Evolutionary conservation across 2,329 filamentous ascomycete species (phyloP), one percentile per base, ranked within the genome.

Genomic region (Aspergillus sp.): DNA sequence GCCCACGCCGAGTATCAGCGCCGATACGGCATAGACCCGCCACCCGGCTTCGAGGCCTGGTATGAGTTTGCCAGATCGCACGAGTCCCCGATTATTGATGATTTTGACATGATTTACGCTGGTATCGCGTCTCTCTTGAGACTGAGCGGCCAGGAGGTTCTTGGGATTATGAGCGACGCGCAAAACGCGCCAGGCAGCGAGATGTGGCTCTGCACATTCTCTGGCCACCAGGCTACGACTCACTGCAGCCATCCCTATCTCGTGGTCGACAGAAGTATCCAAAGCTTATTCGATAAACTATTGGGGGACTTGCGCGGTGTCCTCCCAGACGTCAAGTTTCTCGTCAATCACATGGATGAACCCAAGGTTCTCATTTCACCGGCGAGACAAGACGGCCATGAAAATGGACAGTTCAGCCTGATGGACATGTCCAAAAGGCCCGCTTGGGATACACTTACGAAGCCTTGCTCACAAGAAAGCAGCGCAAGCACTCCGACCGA

Each of bases 261-360:
- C 19, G 22, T 11, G 2, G 25, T 36, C 14, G 39, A 41, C 22
- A 30, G 39, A 24, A 15, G 34, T 26, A 28, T 36, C 12, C 30
- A 36, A 15, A 6, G 8, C 12, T 29, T 14, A 13, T 34, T 41
- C 7, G 16, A 41, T 5, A 27, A 10, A 1, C 15, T 39, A 8
- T 12, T 41, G 4, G 4, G 12, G 7, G 26, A 25, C 15, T 8
- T 39, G 12, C 29, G 11, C n/a, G 30, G 17, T 2, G 19, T 22
- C 15, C 25, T 41, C 2, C 39, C 39, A 5, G 26, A 38, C 22
- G 7, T 36, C 15, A 34, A 8, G 12, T 41, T 41, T 12, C 33
- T 39, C 6, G 28, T 41, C 24, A 41, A 41, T 30, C 39, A 41
- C 12, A 35, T 41, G 7, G 39, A 41, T 26, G 39, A 41, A 16